phyloP scores from a whole-genome alignment of 2,329 filamentous ascomycete species.

The Endocalyx cinctus region DNA sequence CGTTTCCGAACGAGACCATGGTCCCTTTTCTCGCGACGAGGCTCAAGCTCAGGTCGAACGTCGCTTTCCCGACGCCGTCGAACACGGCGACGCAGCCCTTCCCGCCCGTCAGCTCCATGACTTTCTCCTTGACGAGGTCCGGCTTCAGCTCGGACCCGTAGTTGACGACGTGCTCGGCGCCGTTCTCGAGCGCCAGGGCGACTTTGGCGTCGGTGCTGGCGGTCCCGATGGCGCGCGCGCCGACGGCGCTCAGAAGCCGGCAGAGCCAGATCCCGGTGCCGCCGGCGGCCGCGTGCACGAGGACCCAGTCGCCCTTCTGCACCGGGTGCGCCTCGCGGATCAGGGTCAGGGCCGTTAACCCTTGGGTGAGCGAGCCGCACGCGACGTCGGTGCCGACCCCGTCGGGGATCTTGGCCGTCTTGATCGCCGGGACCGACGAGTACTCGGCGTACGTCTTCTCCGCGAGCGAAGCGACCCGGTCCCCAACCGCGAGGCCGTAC shows the following conservation, averaged over 20 bases:
- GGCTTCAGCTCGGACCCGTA: conserved; percentile 43
- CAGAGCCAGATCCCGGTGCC: conserved; percentile 73
- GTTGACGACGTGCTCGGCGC: conserved; percentile 68
- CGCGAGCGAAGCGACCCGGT: conserved; percentile 67
- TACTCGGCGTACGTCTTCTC: conserved; percentile 52
- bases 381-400: conserved; percentile 57
- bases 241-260: conserved; percentile 68
- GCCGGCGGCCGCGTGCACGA: conserved; percentile 82
- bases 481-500: conserved; percentile 57
- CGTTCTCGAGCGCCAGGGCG: conserved; percentile 62
- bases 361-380: conserved; percentile 71
- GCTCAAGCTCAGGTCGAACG: conserved; percentile 75
- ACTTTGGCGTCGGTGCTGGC: conserved; percentile 71
- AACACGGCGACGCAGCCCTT: conserved; percentile 74
- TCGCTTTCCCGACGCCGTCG: conserved; percentile 80
- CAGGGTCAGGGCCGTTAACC: conserved; percentile 76
- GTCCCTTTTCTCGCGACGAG: conserved; percentile 72
- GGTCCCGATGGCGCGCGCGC: conserved; percentile 75
- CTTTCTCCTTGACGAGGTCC: conserved; percentile 54
- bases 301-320: conserved; percentile 71
- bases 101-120: conserved; percentile 66
- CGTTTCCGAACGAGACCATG: conserved; percentile 77
- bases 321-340: conserved; percentile 73
- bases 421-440: conserved; percentile 46
- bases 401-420: conserved; percentile 60